Evolutionary conservation across 805 yeast species (phyloP), one percentile per base, ranked within the genome.

Genomic region (Saturnispora saitoi): DNA sequence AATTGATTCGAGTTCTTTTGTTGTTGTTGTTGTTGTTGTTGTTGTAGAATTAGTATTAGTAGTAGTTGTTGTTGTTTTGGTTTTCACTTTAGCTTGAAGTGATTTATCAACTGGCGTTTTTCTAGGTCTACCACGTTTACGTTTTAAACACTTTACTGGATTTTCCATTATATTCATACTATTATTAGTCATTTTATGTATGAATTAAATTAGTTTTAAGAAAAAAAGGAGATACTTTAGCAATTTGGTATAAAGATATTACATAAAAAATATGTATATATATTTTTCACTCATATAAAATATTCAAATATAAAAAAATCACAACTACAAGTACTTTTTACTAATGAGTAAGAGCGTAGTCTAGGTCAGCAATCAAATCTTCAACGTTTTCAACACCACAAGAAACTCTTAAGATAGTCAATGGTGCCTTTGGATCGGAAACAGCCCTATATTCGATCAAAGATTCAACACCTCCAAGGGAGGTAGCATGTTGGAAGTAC

Each of bases 401-500:
- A 51, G 95, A 85, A 5, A 90, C 68, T 64, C 97, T 75, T 37
- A 90, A 64, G 42, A 88, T 63, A 1, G 76, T 73, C 20, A 76
- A 73, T 19, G 75, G 70, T 12, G 81, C 83, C 4, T 66, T 54
- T 1, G 75, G 61, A 60, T 88, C 91, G 22, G 83, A 75, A 67
- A 90, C 60, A 0, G 87, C 82, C 60, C 96, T 78, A 95, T 96
- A 88, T 65, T 90, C 97, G 49, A 90, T 79, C 59, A 89, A 69
- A 42, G 95, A 83, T 66, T 91, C 97, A 12, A 85, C 86, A 20
- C 97, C 96, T 36, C 97, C 97, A 26, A 91, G 70, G 2, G 96
- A 87, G 0, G 96, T 89, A 4, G 96, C 95, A 66, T 90, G 98
- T 56, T 82, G 83, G 69, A 89, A 88, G 54, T 76, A 77, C 55